A percentile compares a stretch with the other conserved stretches of the same genome.
Evolutionary conservation across 176 grass and related monocot genomes (phyloP).

Genomic region (Paspalum notatum): DNA sequence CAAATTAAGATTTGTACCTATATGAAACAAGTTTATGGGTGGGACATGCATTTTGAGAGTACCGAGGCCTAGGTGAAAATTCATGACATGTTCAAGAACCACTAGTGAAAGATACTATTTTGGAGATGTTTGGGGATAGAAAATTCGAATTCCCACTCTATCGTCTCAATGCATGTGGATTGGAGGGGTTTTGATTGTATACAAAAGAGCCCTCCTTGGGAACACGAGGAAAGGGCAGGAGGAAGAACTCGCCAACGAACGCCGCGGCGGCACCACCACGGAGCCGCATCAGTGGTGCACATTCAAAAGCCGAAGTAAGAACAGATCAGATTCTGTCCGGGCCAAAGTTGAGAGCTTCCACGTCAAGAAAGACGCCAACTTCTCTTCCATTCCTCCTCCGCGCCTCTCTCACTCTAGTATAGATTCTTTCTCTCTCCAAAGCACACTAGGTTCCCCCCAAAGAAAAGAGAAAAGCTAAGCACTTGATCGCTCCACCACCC

Average conservation of each 20-base stretch:
- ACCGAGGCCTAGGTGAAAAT: too few species aligned
- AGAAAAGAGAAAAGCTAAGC: conserved; percentile 41
- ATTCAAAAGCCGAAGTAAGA: conserved; percentile 13
- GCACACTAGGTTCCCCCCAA: conserved; percentile 29
- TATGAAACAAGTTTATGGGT: too few species aligned
- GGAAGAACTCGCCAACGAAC: neutral
- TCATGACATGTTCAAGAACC: too few species aligned
- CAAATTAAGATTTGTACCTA: too few species aligned
- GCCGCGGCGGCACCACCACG: neutral
- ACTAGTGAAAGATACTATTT: too few species aligned
- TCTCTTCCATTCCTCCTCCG: conserved; percentile 20
- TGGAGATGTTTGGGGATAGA: too few species aligned
- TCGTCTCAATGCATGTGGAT: too few species aligned
- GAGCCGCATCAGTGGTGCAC: neutral
- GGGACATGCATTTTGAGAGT: too few species aligned
- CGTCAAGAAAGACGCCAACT: conserved; percentile 51
- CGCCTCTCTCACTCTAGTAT: conserved; percentile 31
- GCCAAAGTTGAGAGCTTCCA: conserved; percentile 51
- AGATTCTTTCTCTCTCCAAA: conserved; percentile 50
- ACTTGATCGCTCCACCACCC: conserved; percentile 43
- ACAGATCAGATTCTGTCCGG: conserved; percentile 40
- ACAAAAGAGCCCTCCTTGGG: too few species aligned
- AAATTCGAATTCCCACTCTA: too few species aligned
- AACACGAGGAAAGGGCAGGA: neutral
- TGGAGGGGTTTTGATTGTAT: too few species aligned